Evolutionary conservation across 148 eudicot species (phyloP), one percentile per base, ranked within the genome.

Genomic region (Fagopyrum homotropicum): DNA sequence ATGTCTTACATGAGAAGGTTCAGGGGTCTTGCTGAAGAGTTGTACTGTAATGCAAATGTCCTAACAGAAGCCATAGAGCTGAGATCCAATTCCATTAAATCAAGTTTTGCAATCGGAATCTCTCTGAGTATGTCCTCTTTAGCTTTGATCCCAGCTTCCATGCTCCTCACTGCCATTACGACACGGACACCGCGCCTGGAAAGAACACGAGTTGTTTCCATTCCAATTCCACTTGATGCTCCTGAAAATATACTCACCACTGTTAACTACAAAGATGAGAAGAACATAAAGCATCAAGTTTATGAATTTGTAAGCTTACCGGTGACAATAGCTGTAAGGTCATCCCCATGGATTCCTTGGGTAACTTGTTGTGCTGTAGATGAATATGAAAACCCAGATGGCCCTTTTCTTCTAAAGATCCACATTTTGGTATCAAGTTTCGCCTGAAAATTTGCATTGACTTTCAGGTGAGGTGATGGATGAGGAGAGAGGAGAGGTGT

Each of bases 21-120:
- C 59, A 93, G 81, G 50, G 95, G 97, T 69, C 82, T 85, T 22
- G 78, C 89, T 49, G 61, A 81, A 19, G 93, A 81, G 77, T 80
- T 87, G 69, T 81, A 95, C 71, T 89, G 89, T 2, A 87, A 83
- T 72, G 94, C 94, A 85, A 92, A 95, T 72, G 85, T 89, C 71
- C 90, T 77, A 9, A 95, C 89, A 45, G 96, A 90, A 7, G 80
- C 88, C 84, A 90, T 55, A 9, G 99, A 92, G 69, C 89, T 80
- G 70, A 95, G 96, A 82, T 95, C 97, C 82, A 95, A 84, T 82
- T 90, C 90, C 92, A 89, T 86, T 35, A 92, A 88, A 83, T 89
- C 94, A 79, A 95, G 79, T 82, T 86, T 92, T 81, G 96, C 99
- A 78, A 79, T 51, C 4, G 91, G 90, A 55, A 81, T 82, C 77